Base-by-base conservation (phyloP, 371 early-diverging fungal genomes). In the Scutellospora calospora region DNA sequence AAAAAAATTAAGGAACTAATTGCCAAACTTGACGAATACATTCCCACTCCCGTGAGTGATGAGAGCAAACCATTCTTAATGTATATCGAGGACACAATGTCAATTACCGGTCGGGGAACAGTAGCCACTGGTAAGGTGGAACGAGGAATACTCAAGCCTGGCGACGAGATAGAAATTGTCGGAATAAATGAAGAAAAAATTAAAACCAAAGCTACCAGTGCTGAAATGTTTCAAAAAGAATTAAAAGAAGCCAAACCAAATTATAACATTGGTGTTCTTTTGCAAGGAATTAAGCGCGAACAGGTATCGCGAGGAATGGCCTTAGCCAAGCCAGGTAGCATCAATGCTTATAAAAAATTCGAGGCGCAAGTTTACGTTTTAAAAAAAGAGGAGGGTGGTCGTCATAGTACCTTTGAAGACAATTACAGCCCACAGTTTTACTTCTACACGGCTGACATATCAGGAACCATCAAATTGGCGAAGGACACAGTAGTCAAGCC, bases 201-300 rank as follows among this genome's bases (percentile, higher is more conserved):
- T 84, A 97, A 97, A 93, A 96, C 98, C 76, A 95, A 92, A 49
- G 89, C 97, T 83, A 98, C 97, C 33, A 98, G 98, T 85, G 93
- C 98, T 83, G 98, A 98, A 87, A 98, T 98, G 98, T 98, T 98
- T 96, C 98, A 97, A 90, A 98, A 98, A 91, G 95, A 96, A 90
- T 94, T 98, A 80, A 98, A 98, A 85, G 94, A 93, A 83, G 98
- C 97, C 85, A 95, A 97, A 87, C 98, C 99, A 83, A 98, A 98
- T 89, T 98, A 98, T 89, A 97, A 97, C 90, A 96, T 98, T 93
- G 99, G 99, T 82, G 94, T 95, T 60, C 90, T 98, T 80, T 90
- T 98, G 81, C 96, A 98, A 89, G 97, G 98, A 87, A 90, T 98
- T 63, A 97, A 98, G 93, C 95, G 98, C 86, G 98, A 98, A 84